Evolutionary conservation across 1,284 basidiomycete genomes (phyloP).

Genomic region (Cryptococcus sp.): DNA sequence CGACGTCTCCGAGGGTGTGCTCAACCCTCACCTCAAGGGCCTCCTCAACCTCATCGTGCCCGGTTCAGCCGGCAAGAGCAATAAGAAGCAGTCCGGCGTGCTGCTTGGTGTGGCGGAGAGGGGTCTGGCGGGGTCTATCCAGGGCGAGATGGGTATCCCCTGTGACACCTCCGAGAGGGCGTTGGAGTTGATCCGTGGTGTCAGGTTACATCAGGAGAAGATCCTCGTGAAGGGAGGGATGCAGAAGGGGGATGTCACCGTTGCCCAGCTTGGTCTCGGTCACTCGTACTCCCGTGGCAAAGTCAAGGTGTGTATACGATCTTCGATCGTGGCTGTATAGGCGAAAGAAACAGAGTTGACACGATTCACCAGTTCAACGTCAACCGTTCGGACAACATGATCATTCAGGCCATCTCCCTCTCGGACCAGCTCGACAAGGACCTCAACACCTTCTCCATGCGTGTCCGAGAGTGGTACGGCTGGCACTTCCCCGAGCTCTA

Average conservation of each 20-base stretch:
- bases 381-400: conserved; percentile 99
- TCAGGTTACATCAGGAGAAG: conserved; percentile 88
- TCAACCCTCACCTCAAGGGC: conserved; percentile 82
- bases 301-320: conserved; percentile 62
- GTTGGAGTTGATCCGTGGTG: conserved; percentile 86
- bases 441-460: conserved; percentile 98
- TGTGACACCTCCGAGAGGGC: conserved; percentile 86
- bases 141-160: conserved; percentile 68
- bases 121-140: conserved; percentile 76
- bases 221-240: conserved; percentile 65
- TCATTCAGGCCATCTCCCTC: conserved; percentile 97
- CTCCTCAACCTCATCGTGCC: conserved; percentile 86
- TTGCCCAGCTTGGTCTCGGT: conserved; percentile 93
- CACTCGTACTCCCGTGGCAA: conserved; percentile 98
- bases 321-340: background rate
- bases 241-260: conserved; percentile 80
- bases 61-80: conserved; percentile 53
- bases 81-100: conserved; percentile 68
- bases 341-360: background rate
- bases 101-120: conserved; percentile 81
- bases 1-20: conserved; percentile 92
- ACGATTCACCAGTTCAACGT: conserved; percentile 75
- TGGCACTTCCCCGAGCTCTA: conserved; percentile 99
- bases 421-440: conserved; percentile 99
- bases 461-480: conserved; percentile 99